Evolutionary conservation across 805 yeast species (phyloP).

Genomic region (Jamesozyma piceae): DNA sequence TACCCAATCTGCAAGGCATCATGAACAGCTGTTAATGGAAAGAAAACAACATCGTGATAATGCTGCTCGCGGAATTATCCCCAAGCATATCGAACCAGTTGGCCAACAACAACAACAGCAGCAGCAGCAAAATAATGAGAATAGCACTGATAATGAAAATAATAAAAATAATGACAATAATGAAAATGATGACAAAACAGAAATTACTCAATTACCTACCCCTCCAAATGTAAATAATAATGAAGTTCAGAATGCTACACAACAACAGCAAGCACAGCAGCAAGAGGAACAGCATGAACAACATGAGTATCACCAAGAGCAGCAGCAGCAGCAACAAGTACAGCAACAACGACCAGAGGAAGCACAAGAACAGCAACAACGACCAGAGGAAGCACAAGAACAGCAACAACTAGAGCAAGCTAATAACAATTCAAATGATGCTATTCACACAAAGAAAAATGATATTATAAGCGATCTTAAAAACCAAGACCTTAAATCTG

Average conservation of each 20-base stretch:
- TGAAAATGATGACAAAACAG: not conserved
- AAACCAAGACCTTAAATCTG: not conserved
- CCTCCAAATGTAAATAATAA: not conserved
- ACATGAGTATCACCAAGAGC: too few relatives aligned
- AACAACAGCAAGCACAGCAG: too few relatives aligned
- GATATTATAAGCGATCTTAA: too few relatives aligned
- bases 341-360: too few relatives aligned
- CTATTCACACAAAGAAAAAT: too few relatives aligned
- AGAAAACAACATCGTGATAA: conserved; percentile 21
- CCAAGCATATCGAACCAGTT: conserved; percentile 4
- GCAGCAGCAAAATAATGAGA: not conserved
- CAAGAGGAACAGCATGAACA: too few relatives aligned
- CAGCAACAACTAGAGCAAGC: not conserved
- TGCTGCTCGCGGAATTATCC: not conserved
- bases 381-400: too few relatives aligned
- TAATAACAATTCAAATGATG: too few relatives aligned
- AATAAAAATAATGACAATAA: not conserved
- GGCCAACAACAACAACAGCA: conserved; percentile 4
- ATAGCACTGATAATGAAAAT: not conserved
- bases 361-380: too few relatives aligned
- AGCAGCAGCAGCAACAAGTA: too few relatives aligned
- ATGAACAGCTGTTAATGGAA: conserved; percentile 52
- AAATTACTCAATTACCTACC: not conserved
- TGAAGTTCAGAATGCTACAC: too few relatives aligned
- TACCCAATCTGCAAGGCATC: conserved; percentile 59